Evolutionary conservation across 805 yeast species (phyloP).

Genomic region (Sungouiella blattae): DNA sequence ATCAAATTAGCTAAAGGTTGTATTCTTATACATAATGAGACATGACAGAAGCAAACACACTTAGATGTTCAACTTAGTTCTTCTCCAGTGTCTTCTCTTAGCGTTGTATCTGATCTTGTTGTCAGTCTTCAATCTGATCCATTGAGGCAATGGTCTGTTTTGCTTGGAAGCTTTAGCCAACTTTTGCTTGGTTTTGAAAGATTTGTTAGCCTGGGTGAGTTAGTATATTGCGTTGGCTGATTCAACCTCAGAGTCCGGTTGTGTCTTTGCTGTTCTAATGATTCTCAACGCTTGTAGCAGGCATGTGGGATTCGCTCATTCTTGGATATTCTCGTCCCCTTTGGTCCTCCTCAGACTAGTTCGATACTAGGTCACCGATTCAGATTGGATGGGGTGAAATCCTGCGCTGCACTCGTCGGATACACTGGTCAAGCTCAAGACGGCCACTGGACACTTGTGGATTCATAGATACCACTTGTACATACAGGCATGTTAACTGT

Average conservation of each 20-base stretch:
- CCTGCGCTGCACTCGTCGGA: too few relatives aligned
- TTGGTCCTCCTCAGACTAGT: too few relatives aligned
- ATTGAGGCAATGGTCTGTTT: conserved; percentile 99
- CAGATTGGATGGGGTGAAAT: too few relatives aligned
- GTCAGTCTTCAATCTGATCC: conserved; percentile 98
- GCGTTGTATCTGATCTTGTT: conserved; percentile 98
- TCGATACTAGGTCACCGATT: too few relatives aligned
- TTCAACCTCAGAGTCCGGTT: too few relatives aligned
- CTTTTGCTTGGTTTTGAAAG: conserved; percentile 96
- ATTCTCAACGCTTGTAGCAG: too few relatives aligned
- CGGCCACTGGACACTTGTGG: too few relatives aligned
- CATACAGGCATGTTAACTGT: conserved; percentile 42
- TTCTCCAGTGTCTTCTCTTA: conserved; percentile 99
- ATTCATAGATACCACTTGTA: conserved; percentile 16
- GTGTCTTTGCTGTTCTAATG: too few relatives aligned
- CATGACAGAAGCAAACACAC: conserved; percentile 11
- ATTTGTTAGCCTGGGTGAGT: conserved; percentile 74
- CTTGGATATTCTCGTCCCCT: too few relatives aligned
- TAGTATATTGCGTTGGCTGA: too few relatives aligned
- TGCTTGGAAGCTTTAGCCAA: conserved; percentile 98
- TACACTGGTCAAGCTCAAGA: too few relatives aligned
- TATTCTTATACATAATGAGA: conserved; percentile 16
- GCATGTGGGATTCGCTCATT: too few relatives aligned
- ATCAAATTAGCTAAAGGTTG: conserved; percentile 6
- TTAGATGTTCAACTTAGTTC: conserved; percentile 98